phyloP scores from a whole-genome alignment of 2,329 filamentous ascomycete species.

The Colletotrichum salicis region DNA sequence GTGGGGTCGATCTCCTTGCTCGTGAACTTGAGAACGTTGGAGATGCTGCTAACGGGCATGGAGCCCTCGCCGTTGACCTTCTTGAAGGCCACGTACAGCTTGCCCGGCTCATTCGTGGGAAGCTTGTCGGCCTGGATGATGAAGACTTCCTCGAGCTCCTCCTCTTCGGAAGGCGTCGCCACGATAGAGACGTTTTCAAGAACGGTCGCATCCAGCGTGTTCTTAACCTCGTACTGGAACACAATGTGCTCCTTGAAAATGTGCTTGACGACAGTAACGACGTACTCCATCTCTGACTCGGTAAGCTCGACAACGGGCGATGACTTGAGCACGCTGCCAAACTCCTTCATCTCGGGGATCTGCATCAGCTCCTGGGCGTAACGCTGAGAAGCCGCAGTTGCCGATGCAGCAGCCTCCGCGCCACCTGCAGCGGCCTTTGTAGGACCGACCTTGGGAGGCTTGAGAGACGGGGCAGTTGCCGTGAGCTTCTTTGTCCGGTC shows the following conservation, averaged over 20 bases:
- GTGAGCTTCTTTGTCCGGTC: constrained; percentile 98
- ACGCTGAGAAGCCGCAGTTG: constrained; percentile 84
- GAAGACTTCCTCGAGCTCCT: constrained; percentile 89
- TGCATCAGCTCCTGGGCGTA: constrained; percentile 88
- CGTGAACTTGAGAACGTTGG: constrained; percentile 94
- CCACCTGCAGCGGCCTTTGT: constrained; percentile 76
- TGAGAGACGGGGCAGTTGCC: constrained; percentile 89
- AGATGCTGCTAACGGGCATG: constrained; percentile 85
- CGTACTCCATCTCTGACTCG: constrained; percentile 97
- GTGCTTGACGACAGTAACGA: constrained; percentile 93
- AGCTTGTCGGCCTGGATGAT: constrained; percentile 90
- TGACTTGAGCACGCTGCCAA: constrained; percentile 92
- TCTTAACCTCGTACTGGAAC: constrained; percentile 96
- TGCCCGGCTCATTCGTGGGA: constrained; percentile 85
- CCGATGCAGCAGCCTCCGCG: constrained; percentile 79
- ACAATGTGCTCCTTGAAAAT: constrained; percentile 98
- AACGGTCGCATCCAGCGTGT: constrained; percentile 91
- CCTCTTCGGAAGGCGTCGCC: constrained; percentile 82
- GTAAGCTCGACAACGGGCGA: constrained; percentile 88
- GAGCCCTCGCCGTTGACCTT: constrained; percentile 79
- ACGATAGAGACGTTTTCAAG: constrained; percentile 89
- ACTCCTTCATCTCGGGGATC: constrained; percentile 91
- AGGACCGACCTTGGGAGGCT: constrained; percentile 85
- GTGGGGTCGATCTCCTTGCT: constrained; percentile 98
- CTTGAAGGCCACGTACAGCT: constrained; percentile 94